phyloP scores from a whole-genome alignment of 1,284 basidiomycete species.

The Malassezia caprae region DNA sequence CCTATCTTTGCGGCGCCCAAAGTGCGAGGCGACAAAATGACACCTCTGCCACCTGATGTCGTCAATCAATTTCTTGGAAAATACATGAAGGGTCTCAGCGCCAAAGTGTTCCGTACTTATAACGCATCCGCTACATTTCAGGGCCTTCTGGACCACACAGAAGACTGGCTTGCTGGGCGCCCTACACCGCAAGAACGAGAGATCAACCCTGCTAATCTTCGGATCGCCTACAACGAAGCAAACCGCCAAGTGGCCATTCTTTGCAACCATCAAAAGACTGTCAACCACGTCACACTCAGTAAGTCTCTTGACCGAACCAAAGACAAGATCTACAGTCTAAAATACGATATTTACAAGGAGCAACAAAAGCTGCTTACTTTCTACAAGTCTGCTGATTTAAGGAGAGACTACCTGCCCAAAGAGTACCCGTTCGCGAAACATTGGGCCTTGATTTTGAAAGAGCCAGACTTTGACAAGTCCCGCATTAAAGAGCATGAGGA shows the following conservation, averaged over 20 bases:
- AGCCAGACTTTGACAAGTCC: conserved; percentile 87
- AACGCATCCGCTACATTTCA: conserved; percentile 48
- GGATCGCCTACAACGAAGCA: conserved; percentile 45
- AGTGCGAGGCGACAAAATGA: conserved; percentile 23
- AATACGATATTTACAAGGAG: conserved; percentile 46
- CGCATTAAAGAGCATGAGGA: conserved; percentile 77
- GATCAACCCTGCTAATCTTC: conserved; percentile 35
- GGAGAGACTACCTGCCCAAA: conserved; percentile 56
- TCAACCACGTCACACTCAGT: conserved; percentile 37
- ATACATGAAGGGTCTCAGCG: conserved; percentile 44
- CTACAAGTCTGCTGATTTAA: conserved; percentile 54
- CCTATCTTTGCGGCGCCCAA: conserved; percentile 62
- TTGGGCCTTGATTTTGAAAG: conserved; percentile 55
- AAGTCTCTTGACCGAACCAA: conserved; percentile 30
- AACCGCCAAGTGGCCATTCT: conserved; percentile 47
- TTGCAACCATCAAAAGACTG: conserved; percentile 48
- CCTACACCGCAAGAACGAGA: conserved; percentile 38
- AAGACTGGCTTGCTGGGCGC: conserved; percentile 35
- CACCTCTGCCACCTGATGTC: conserved; percentile 28
- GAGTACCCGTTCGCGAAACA: conserved; percentile 56
- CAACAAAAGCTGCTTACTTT: conserved; percentile 42
- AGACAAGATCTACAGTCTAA: conserved; percentile 35
- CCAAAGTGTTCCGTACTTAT: conserved; percentile 49
- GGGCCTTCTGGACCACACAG: conserved; percentile 44
- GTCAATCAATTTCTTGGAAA: conserved; percentile 46